These are phyloP conservation scores for Pleurotus tuoliensis DNA, from an alignment of 768 basidiomycete species.

Conservation along the genomic window DNA sequence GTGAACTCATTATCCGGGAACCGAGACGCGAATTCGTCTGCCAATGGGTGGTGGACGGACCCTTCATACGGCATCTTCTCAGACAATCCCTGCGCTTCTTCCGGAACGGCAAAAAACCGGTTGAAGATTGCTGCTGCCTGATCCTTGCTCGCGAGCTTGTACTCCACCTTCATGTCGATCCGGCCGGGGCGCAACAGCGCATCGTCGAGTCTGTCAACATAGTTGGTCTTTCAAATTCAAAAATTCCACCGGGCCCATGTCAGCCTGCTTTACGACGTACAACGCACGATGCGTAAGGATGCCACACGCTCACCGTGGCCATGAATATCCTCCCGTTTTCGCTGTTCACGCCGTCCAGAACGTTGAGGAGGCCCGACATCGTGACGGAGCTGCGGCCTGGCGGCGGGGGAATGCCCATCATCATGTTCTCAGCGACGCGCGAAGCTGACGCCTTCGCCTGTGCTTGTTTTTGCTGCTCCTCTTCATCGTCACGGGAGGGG, in stretches of 20 bases:
- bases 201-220: conserved; percentile 48
- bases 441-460: no score
- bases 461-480: conserved; percentile 8
- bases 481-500: conserved; percentile 39
- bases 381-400: conserved; percentile 33
- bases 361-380: conserved; percentile 53
- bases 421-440: no score
- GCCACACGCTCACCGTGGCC: conserved; percentile 39
- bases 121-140: conserved; percentile 47
- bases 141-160: conserved; percentile 40
- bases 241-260: no score
- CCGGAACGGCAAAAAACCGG: conserved; percentile 36
- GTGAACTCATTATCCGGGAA: conserved; percentile 33
- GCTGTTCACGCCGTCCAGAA: conserved; percentile 56
- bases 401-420: no score
- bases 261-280: no score
- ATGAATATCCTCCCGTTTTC: conserved; percentile 62
- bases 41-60: conserved; percentile 8
- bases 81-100: background rate
- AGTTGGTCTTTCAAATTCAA: conserved; percentile 40
- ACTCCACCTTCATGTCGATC: conserved; percentile 51
- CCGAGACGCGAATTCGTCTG: conserved; percentile 23
- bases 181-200: conserved; percentile 55
- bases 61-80: background rate
- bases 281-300: background rate